These are phyloP conservation scores for Phytophthora quininea DNA, from an alignment of 352 stramenopile genomes.

Conservation along the genomic window DNA sequence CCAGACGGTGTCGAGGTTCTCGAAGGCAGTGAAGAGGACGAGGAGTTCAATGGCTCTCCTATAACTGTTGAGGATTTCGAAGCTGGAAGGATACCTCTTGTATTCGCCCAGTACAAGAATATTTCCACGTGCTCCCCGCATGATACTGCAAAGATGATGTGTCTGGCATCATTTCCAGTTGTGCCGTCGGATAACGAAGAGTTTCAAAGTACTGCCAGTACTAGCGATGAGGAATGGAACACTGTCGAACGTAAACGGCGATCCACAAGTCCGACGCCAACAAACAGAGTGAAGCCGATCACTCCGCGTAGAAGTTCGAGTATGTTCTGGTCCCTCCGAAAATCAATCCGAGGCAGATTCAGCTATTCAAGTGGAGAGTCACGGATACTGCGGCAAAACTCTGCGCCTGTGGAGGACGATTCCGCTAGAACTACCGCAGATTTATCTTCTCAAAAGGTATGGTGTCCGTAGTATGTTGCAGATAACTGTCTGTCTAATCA, in stretches of 20 bases:
- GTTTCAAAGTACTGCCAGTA: neutral
- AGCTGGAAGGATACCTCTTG: conserved; percentile 33
- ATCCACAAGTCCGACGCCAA: conserved; percentile 32
- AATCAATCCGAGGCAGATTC: conserved; percentile 49
- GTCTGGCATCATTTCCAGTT: conserved; percentile 37
- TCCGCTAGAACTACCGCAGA: conserved; percentile 1
- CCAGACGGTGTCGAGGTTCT: conserved; percentile 28
- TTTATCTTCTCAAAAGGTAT: conserved; percentile 26
- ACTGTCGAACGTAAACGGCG: conserved; percentile 14
- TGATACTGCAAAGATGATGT: conserved; percentile 23
- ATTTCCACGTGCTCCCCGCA: neutral
- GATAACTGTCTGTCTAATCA: no score
- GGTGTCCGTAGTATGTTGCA: no score
- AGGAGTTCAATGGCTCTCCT: conserved; percentile 28
- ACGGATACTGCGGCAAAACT: conserved; percentile 33
- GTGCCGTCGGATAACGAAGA: conserved; percentile 17
- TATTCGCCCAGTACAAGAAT: no score
- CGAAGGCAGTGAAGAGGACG: conserved; percentile 37
- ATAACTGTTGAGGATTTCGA: conserved; percentile 77
- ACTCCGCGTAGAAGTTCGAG: conserved; percentile 38
- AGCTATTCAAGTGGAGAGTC: conserved; percentile 26
- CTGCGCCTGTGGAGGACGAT: conserved; percentile 23
- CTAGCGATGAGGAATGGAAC: conserved; percentile 11
- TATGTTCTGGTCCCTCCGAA: conserved; percentile 47
- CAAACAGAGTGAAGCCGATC: conserved; percentile 15